phyloP scores from a whole-genome alignment of 805 yeast species.

The Starmerella apicola region DNA sequence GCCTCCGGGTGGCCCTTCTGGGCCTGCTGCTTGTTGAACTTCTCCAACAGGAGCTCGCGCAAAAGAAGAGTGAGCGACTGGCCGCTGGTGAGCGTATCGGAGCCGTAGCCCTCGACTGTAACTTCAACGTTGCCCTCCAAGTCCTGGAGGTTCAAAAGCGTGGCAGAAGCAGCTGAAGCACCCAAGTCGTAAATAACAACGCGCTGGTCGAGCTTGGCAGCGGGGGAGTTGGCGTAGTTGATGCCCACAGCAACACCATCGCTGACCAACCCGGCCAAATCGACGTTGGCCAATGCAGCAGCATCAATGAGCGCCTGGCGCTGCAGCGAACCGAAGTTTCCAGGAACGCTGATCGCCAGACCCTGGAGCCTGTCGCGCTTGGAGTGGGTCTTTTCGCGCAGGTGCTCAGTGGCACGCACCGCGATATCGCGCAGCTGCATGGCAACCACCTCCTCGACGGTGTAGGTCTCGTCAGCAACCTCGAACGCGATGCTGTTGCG shows the following conservation, averaged over 20 bases:
- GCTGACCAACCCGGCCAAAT: slow-evolving; percentile 58
- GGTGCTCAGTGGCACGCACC: slow-evolving; percentile 47
- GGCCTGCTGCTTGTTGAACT: slow-evolving; percentile 34
- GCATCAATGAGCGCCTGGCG: slow-evolving; percentile 63
- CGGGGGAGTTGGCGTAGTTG: slow-evolving; percentile 54
- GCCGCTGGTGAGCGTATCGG: slow-evolving; percentile 62
- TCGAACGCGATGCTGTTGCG: slow-evolving; percentile 48
- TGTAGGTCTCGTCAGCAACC: slow-evolving; percentile 37
- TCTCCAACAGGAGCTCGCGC: slow-evolving; percentile 45
- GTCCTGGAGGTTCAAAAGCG: slow-evolving; percentile 38
- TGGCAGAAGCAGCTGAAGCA: slow-evolving; percentile 79
- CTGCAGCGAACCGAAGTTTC: slow-evolving; percentile 49
- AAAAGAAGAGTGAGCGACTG: slow-evolving; percentile 54
- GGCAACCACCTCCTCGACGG: slow-evolving; percentile 71
- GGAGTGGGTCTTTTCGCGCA: slow-evolving; percentile 42
- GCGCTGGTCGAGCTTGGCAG: slow-evolving; percentile 31
- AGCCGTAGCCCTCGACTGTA: slow-evolving; percentile 62
- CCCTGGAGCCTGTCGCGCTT: slow-evolving; percentile 37
- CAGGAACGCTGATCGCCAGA: slow-evolving; percentile 67
- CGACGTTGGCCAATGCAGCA: slow-evolving; percentile 54
- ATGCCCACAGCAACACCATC: slow-evolving; percentile 90
- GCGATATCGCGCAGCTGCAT: slow-evolving; percentile 65
- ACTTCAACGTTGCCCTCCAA: slow-evolving; percentile 30
- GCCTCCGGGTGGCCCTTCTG: slow-evolving; percentile 31
- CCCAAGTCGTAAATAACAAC: slow-evolving; percentile 83